These are phyloP conservation scores for Cadophora gregata DNA, from an alignment of 2,329 filamentous ascomycete genomes.

Conservation along the genomic window DNA sequence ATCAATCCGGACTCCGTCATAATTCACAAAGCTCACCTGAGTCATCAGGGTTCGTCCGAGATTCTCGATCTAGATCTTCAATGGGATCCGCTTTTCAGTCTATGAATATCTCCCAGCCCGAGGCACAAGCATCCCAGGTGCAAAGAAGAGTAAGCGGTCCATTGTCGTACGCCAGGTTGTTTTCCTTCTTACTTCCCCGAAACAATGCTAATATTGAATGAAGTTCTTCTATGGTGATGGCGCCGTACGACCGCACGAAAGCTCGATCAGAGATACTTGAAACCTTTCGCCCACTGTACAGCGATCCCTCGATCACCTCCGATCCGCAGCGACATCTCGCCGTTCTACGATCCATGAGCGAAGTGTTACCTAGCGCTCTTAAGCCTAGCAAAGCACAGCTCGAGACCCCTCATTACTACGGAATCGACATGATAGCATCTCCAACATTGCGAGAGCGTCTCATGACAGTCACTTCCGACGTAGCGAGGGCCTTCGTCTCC, in stretches of 20 bases:
- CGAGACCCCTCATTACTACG: conserved; percentile 49
- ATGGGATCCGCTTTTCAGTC: conserved; percentile 45
- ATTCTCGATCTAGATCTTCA: conserved; percentile 43
- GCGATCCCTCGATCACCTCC: conserved; percentile 44
- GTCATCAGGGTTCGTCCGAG: conserved; percentile 45
- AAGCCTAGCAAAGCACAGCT: conserved; percentile 49
- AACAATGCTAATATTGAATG: conserved; percentile 30
- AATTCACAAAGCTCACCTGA: conserved; percentile 47
- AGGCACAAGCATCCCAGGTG: conserved; percentile 32
- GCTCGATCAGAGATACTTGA: conserved; percentile 45
- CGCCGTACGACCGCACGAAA: conserved; percentile 46
- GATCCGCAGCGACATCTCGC: conserved; percentile 46
- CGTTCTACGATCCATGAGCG: conserved; percentile 41
- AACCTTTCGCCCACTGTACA: conserved; percentile 46
- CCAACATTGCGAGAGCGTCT: conserved; percentile 48
- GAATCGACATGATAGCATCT: conserved; percentile 51
- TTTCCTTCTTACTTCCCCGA: background rate
- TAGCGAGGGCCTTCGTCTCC: conserved; percentile 47
- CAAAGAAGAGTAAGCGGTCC: conserved; percentile 32
- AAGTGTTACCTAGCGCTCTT: conserved; percentile 44
- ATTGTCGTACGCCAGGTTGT: conserved; percentile 27
- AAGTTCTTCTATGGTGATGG: conserved; percentile 42
- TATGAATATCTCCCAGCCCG: conserved; percentile 41
- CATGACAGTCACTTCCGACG: conserved; percentile 45
- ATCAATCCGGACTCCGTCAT: conserved; percentile 45